These are phyloP conservation scores for Candida glucosophila DNA, from an alignment of 1,139 yeast species.

Conservation along the genomic window DNA sequence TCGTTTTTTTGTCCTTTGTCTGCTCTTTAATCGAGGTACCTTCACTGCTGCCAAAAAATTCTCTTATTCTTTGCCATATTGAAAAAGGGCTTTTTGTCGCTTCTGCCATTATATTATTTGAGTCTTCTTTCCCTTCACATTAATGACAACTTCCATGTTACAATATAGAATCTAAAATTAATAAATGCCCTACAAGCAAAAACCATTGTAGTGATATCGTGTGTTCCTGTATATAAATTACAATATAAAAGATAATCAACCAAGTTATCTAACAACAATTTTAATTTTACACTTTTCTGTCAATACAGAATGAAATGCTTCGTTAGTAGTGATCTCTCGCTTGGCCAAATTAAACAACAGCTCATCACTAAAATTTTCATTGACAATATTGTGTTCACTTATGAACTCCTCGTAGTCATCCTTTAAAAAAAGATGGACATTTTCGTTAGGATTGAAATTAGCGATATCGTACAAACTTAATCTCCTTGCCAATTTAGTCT, in stretches of 20 bases:
- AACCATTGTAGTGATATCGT: no score
- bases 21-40: no score
- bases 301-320: conserved; percentile 32
- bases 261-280: conserved; percentile 18
- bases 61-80: no score
- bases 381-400: conserved; percentile 20
- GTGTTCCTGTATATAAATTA: conserved; percentile 2
- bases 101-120: no score
- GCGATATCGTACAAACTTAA: conserved; percentile 23
- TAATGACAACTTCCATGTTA: no score
- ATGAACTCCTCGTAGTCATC: conserved; percentile 35
- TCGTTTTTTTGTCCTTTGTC: no score
- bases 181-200: no score
- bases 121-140: no score
- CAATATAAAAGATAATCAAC: no score
- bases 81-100: no score
- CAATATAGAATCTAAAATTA: no score
- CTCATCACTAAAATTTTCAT: conserved; percentile 16
- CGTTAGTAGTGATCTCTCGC: conserved; percentile 34
- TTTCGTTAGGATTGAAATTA: conserved; percentile 2
- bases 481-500: conserved; percentile 57
- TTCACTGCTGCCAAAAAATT: no score
- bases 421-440: conserved; percentile 27
- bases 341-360: conserved; percentile 17
- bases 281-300: conserved; percentile 40